A percentile compares a stretch with the other conserved stretches of the same genome.
Conservation (phyloP, 2,329 filamentous ascomycete genomes). For the Thelonectria olida region DNA sequence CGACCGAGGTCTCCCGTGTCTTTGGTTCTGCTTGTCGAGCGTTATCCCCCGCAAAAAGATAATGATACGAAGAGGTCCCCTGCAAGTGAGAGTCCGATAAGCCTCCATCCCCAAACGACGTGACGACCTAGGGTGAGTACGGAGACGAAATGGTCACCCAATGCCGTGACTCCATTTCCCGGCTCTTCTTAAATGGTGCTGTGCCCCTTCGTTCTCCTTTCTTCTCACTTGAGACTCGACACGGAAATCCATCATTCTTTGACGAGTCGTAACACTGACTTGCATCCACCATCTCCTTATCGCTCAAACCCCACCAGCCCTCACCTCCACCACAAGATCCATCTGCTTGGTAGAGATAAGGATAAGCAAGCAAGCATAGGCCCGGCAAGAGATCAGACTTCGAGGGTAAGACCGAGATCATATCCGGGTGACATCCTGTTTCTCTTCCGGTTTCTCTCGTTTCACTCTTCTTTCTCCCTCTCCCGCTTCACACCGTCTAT, state of each 20-base stretch:
- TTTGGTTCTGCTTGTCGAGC: background rate
- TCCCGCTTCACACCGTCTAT: background rate
- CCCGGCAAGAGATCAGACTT: constrained; percentile 9
- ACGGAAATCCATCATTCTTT: background rate
- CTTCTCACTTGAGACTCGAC: background rate
- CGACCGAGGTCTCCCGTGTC: background rate
- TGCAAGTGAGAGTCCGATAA: constrained; percentile 14
- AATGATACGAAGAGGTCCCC: constrained; percentile 1
- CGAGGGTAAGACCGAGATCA: background rate
- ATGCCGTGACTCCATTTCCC: background rate
- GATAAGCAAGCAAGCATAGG: constrained; percentile 19
- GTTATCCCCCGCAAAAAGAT: constrained; percentile 17
- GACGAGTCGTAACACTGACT: background rate
- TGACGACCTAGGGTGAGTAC: background rate
- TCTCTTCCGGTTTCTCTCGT: constrained; percentile 11
- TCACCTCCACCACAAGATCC: constrained; percentile 14
- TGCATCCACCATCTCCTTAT: constrained; percentile 31
- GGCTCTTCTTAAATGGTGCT: background rate
- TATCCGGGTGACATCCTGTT: constrained; percentile 16
- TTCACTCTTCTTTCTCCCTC: background rate
- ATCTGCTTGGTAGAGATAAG: constrained; percentile 32
- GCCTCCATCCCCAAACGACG: background rate
- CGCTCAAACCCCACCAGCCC: constrained; percentile 36
- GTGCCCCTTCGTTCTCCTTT: background rate
- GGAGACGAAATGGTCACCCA: background rate